Base-by-base conservation (phyloP, 2,329 filamentous ascomycete species). In the Thelonectria discophora region DNA sequence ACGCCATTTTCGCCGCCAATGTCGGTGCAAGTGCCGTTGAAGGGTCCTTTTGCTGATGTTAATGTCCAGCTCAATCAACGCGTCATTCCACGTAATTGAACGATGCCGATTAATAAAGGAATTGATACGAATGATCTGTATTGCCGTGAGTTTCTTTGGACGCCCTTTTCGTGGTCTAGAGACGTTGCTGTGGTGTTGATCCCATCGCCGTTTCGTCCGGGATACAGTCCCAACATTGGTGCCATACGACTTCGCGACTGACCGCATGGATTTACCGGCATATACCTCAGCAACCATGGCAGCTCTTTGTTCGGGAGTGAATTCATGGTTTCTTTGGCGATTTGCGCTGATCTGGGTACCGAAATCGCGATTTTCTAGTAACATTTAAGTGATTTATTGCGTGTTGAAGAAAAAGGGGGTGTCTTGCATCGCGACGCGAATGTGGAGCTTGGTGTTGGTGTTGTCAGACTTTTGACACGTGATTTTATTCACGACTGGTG, bases 1-100 rank as follows among this genome's bases (percentile, higher is more conserved):
- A n/a, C 21, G 39, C 43, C 27, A 48, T 21, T 55, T 48, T 13
- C 42, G 42, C 7, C 13, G 27, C 12, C 30, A 55, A 50, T 50
- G 11, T 13, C 21, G 10, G 6, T 34, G 4, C 3, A 50, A 15
- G 17, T 32, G 7, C 3, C 47, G 21, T 12, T 34, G 8, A 15
- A 50, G 13, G 21, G 47, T 50, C 11, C 27, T 9, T 17, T 20
- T 30, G 27, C 17, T 18, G 24, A 37, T 34, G 37, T 13, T 3
- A 3, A 37, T n/a, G 12, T 32, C n/a, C 27, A 34, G 24, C 24
- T 34, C 40, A 15, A 20, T 43, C n/a, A 15, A 43, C n/a, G 17
- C 15, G 40, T 43, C 40, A 20, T 43, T 18, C 40, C 40, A 43
- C 20, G 40, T 18, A 11, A 43, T 43, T 17, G 17, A 18, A 9